Conservation (phyloP, 495 filamentous ascomycete genomes). For the Schizothecium vesticola region DNA sequence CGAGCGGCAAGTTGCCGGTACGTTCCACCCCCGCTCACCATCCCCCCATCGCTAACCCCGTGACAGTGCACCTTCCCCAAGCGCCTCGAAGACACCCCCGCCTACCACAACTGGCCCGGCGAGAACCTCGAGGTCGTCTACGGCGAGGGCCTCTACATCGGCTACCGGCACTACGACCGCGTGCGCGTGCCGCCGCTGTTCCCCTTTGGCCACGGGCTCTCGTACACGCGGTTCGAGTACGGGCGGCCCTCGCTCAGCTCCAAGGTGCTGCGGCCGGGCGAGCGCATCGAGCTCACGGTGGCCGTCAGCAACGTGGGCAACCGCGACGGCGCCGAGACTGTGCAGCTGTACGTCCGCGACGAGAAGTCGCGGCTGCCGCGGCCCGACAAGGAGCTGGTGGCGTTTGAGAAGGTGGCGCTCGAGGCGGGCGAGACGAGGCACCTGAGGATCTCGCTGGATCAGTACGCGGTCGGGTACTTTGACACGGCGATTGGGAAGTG, state of each 20-base stretch:
- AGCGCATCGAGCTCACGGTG: conserved; percentile 55
- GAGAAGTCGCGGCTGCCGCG: conserved; percentile 52
- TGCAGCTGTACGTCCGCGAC: conserved; percentile 70
- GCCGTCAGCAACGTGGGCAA: conserved; percentile 64
- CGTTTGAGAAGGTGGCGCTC: conserved; percentile 72
- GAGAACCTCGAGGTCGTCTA: conserved; percentile 74
- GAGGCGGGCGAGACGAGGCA: conserved; percentile 63
- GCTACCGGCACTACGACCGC: conserved; percentile 79
- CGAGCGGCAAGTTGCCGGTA: conserved; percentile 78
- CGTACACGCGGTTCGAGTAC: conserved; percentile 73
- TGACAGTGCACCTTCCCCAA: conserved; percentile 59
- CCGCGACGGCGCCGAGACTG: conserved; percentile 63
- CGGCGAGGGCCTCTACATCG: conserved; percentile 79
- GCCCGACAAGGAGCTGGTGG: conserved; percentile 72
- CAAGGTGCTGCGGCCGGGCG: conserved; percentile 45
- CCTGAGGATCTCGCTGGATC: conserved; percentile 61
- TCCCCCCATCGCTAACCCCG: background rate
- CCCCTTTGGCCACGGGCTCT: conserved; percentile 78
- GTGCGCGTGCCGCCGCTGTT: conserved; percentile 61
- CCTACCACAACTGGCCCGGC: conserved; percentile 79
- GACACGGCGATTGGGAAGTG: conserved; percentile 65
- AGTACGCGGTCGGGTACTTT: conserved; percentile 76
- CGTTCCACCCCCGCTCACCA: background rate
- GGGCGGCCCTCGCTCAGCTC: conserved; percentile 51
- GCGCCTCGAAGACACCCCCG: conserved; percentile 70